Base-by-base conservation (phyloP, 208 protist genomes). In the Trypanosoma caninum region DNA sequence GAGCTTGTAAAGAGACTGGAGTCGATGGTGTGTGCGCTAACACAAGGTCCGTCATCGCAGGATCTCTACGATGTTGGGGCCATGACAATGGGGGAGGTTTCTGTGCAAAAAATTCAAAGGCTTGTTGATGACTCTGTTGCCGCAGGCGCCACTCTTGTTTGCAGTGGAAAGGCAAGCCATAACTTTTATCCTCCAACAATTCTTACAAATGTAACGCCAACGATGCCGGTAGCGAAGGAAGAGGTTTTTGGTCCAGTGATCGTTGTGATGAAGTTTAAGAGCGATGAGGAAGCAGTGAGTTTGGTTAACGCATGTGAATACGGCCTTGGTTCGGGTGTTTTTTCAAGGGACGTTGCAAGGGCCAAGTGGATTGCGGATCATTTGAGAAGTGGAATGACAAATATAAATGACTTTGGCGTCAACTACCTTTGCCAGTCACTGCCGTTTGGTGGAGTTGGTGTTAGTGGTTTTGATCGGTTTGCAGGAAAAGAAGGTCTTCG, bases 391-490 rank as follows among this genome's bases (percentile, higher is more conserved):
- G 93, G 93, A 18, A 97, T 97, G 93, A 70, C 82, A 51, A 95
- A 95, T 67, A 80, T 96, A 62, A 97, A 97, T 72, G 95, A 98
- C 67, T 98, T 96, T 82, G 94, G 92, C 69, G 88, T 97, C 59
- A 97, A 93, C 53, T 98, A 98, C 71, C 78, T 98, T 27, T 96
- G 92, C 65, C 94, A 98, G 72, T 93, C 91, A n/a, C 70, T 98
- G 28, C 96, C 96, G 23, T 98, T 98, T 74, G 96, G 96, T 71
- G 96, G 96, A 25, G 84, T 95, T 14, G 97, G 97, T 70, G 84
- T 96, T 54, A 98, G 94, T 70, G 97, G 97, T 30, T 97, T 98
- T 61, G 97, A 97, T 69, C 81, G 93, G 52, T 97, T 98, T 67
- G 89, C 87, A 42, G 97, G 97, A 35, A 80, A 74, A 38, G 95